Evolutionary conservation across 2,329 filamentous ascomycete genomes (phyloP), one percentile per base, ranked within the genome.

Genomic region (Dactylellina haptotyla): DNA sequence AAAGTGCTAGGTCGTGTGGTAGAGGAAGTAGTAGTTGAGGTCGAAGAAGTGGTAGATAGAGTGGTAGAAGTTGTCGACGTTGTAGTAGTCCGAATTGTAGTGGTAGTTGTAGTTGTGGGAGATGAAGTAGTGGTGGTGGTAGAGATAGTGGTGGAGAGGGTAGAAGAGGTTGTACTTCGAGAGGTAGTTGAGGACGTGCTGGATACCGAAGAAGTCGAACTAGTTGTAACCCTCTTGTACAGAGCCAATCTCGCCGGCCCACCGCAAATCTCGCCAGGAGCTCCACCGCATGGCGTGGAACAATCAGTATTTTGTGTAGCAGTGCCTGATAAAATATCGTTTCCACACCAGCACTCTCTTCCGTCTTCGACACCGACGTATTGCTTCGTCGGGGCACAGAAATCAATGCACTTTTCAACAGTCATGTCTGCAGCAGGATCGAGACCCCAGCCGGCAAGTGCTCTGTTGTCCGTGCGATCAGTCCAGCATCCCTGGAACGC

Each of bases 291-390:
- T n/a, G 76, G 63, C 30, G 66, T 71, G 39, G 28, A 56, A 50
- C 78, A 79, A 14, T 75, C 72, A 4, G 57, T 20, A 25, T 26
- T 28, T 14, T 18, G 32, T 25, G 61, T 56, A 5, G 59, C 32
- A 3, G 39, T 9, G 4, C 69, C 69, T 32, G 37, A 65, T 16
- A 48, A 10, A 4, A 73, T n/a, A 9, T 16, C 3, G 30, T 73
- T 32, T 23, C 69, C 69, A 23, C 69, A 88, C 80, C 83, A 89
- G 80, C 87, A 89, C 77, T 89, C 85, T n/a, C 81, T 80, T 25
- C 80, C 81, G 76, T 85, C 87, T 76, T 88, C 86, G 0, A 86
- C 82, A 46, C 87, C 87, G n/a, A 86, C 86, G 76, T 86, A 87
- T 81, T 80, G 45, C 75, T 77, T 9, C 81, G 79, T 69, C 1